Conservation (phyloP, 2,329 filamentous ascomycete genomes). For the Cercospora janseana region DNA sequence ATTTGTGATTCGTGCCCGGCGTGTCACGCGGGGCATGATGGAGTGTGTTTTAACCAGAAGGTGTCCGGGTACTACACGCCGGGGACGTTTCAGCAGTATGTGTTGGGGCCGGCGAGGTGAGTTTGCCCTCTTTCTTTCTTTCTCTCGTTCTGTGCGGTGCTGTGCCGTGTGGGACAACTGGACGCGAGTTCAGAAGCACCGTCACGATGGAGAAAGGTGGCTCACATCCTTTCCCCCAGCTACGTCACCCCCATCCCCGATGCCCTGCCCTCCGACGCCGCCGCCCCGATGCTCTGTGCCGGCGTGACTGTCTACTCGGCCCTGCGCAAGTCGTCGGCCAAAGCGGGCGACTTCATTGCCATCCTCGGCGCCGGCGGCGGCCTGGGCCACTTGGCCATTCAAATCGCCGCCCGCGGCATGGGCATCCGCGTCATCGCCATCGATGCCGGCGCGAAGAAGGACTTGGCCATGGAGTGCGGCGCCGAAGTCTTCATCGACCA, state of each 20-base stretch:
- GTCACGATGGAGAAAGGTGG: too few relatives aligned
- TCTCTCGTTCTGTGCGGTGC: background rate
- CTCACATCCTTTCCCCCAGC: constrained; percentile 30
- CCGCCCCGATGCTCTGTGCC: constrained; percentile 67
- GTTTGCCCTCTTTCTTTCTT: background rate
- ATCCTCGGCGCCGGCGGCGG: constrained; percentile 40
- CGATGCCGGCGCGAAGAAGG: constrained; percentile 64
- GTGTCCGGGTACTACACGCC: constrained; percentile 67
- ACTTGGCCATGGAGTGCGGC: constrained; percentile 58
- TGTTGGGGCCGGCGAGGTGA: constrained; percentile 55
- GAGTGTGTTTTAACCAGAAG: constrained; percentile 55
- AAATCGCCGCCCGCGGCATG: constrained; percentile 60
- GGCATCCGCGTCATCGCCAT: constrained; percentile 64
- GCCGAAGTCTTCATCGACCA: constrained; percentile 66
- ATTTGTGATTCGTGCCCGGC: constrained; percentile 56
- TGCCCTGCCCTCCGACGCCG: constrained; percentile 56
- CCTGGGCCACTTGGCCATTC: constrained; percentile 60
- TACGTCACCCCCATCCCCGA: constrained; percentile 71
- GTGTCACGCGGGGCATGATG: constrained; percentile 57
- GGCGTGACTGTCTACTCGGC: constrained; percentile 67
- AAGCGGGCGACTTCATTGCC: constrained; percentile 60
- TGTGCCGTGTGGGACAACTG: too few relatives aligned
- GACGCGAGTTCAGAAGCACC: too few relatives aligned
- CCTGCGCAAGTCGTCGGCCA: constrained; percentile 59
- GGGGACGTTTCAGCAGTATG: constrained; percentile 72